phyloP scores from a whole-genome alignment of 2,329 filamentous ascomycete species.

The Xenosphaeropsis pyriputrescens region DNA sequence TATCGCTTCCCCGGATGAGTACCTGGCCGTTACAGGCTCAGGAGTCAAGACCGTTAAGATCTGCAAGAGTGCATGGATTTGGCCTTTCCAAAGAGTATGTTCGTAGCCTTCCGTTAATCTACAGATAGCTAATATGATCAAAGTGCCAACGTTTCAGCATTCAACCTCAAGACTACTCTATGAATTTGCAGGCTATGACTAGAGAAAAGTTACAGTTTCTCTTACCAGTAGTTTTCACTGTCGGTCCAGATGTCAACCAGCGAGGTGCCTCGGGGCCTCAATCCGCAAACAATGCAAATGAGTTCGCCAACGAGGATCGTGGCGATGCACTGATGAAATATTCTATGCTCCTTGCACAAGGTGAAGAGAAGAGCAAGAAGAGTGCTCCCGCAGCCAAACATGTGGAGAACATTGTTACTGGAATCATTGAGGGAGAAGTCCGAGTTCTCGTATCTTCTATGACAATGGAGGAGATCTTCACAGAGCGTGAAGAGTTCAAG shows the following conservation, averaged over 20 bases:
- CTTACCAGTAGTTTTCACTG: constrained; percentile 73
- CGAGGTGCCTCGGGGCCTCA: constrained; percentile 28
- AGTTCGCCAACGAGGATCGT: constrained; percentile 27
- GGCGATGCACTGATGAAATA: constrained; percentile 64
- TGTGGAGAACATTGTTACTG: constrained; percentile 75
- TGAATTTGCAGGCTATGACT: constrained; percentile 79
- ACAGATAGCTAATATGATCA: constrained; percentile 11
- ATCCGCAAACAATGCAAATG: constrained; percentile 1
- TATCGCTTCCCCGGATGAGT: constrained; percentile 64
- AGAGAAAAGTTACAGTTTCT: constrained; percentile 75
- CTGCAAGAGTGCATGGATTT: constrained; percentile 61
- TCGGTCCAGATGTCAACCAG: constrained; percentile 61
- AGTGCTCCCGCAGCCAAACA: constrained; percentile 29
- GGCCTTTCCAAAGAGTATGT: constrained; percentile 50
- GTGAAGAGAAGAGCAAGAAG: constrained; percentile 25
- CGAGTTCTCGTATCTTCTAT: constrained; percentile 71
- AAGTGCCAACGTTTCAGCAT: constrained; percentile 30
- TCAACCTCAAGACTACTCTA: constrained; percentile 67
- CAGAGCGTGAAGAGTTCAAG: constrained; percentile 64
- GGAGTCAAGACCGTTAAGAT: constrained; percentile 62
- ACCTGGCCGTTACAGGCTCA: constrained; percentile 76
- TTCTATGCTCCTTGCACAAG: constrained; percentile 61
- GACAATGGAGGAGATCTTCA: constrained; percentile 86
- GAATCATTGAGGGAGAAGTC: constrained; percentile 81
- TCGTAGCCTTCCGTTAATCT: constrained; percentile 25